phyloP scores from a whole-genome alignment of 2,329 filamentous ascomycete species.

The Fusarium humuli region DNA sequence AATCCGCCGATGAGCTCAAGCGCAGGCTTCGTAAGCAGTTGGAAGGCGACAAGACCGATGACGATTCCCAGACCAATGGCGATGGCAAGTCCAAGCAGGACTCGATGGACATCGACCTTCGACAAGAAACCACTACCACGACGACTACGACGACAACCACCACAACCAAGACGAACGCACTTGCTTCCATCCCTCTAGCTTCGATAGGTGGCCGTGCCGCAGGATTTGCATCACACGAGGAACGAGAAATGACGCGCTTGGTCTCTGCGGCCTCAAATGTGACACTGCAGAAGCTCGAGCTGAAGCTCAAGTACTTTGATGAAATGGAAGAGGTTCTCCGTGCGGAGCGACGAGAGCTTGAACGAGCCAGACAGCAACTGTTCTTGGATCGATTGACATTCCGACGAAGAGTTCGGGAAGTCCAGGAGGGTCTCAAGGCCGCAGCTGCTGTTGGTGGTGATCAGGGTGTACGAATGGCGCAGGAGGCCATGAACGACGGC shows the following conservation, averaged over 20 bases:
- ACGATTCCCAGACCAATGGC: conserved; percentile 66
- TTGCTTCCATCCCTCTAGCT: conserved; percentile 85
- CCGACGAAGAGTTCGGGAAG: conserved; percentile 85
- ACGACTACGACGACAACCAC: conserved; percentile 64
- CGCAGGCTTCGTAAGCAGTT: conserved; percentile 82
- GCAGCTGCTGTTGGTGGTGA: conserved; percentile 63
- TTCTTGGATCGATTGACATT: conserved; percentile 93
- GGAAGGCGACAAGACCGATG: conserved; percentile 62
- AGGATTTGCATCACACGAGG: conserved; percentile 92
- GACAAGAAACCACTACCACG: conserved; percentile 64
- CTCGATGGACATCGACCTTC: conserved; percentile 73
- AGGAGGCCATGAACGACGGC: conserved; percentile 60
- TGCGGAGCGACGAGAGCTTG: conserved; percentile 91
- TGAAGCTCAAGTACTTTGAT: conserved; percentile 95
- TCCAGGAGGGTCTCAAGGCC: conserved; percentile 79
- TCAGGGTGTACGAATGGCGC: conserved; percentile 60
- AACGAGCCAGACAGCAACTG: conserved; percentile 90
- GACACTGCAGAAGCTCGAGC: conserved; percentile 92
- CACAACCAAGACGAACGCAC: conserved; percentile 59
- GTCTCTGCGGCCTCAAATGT: conserved; percentile 93
- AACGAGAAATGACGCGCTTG: conserved; percentile 94
- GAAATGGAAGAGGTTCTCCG: conserved; percentile 95
- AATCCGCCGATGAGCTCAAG: conserved; percentile 87
- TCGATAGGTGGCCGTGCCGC: conserved; percentile 87
- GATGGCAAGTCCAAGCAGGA: conserved; percentile 69